A percentile compares a stretch with the other conserved stretches of the same genome.
These are phyloP conservation scores for Microbotryum intermedium DNA, from an alignment of 1,284 basidiomycete genomes.

Conservation along the genomic window DNA sequence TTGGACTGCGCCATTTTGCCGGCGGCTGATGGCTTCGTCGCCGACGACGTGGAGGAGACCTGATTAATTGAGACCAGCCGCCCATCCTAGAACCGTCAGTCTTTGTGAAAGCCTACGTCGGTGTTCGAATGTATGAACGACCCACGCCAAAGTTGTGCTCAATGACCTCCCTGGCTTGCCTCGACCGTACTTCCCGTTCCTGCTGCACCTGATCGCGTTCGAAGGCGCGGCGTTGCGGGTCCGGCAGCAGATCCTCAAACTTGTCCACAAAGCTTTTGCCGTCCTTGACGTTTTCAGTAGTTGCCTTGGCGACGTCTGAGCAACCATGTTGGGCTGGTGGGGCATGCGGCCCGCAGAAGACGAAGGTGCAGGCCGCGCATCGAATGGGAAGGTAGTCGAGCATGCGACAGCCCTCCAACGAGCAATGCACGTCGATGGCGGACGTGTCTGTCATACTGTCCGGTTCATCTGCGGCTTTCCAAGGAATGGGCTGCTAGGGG, in stretches of 20 bases:
- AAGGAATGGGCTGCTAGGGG: not conserved
- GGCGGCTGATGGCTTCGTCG: not conserved
- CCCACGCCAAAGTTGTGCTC: not conserved
- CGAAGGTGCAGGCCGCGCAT: not conserved
- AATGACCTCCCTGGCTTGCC: not conserved
- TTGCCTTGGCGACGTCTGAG: not conserved
- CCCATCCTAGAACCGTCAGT: not conserved
- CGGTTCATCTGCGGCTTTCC: no score
- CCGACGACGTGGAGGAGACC: no score
- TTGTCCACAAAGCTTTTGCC: not conserved
- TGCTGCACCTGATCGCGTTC: not conserved
- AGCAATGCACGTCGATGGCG: not conserved
- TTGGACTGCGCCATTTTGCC: not conserved
- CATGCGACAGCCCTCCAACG: not conserved
- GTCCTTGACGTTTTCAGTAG: not conserved
- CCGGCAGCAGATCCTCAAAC: slow-evolving; percentile 1
- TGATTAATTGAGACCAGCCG: not conserved
- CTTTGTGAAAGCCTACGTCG: no score
- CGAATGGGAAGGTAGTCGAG: not conserved
- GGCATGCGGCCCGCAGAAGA: not conserved
- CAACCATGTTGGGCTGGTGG: not conserved
- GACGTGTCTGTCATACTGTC: no score
- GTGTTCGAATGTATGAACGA: no score
- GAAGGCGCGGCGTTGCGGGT: not conserved
- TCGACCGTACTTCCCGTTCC: not conserved